Evolutionary conservation across 306 rosid species (phyloP).

Genomic region (Dalbergia cultrata): DNA sequence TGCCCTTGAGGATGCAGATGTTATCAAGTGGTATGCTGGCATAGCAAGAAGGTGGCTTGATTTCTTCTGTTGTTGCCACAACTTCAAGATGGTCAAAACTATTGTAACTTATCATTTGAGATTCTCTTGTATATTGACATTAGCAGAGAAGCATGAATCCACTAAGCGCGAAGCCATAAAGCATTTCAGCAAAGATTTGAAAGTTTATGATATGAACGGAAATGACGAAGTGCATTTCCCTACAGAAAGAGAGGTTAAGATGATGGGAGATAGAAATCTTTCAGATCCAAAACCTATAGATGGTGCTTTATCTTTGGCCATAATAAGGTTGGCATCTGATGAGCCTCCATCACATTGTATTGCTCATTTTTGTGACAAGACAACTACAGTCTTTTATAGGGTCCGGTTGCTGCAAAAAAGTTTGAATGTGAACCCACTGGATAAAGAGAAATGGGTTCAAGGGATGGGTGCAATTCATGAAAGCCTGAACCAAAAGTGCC

Average conservation of each 20-base stretch:
- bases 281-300: constrained; percentile 88
- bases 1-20: constrained; percentile 82
- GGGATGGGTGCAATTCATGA: constrained; percentile 81
- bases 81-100: constrained; percentile 85
- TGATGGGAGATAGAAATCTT: constrained; percentile 89
- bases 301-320: constrained; percentile 70
- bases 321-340: constrained; percentile 78
- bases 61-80: constrained; percentile 86
- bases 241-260: constrained; percentile 85
- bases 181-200: constrained; percentile 88
- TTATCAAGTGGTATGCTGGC: constrained; percentile 91
- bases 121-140: constrained; percentile 88
- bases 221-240: constrained; percentile 80
- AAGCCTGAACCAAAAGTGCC: constrained; percentile 71
- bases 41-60: constrained; percentile 91
- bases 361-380: constrained; percentile 85
- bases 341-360: constrained; percentile 69
- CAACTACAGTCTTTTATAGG: constrained; percentile 66
- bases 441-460: constrained; percentile 69
- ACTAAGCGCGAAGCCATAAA: constrained; percentile 79
- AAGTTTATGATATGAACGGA: constrained; percentile 69
- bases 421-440: constrained; percentile 60
- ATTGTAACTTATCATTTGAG: constrained; percentile 84
- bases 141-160: constrained; percentile 93
- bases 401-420: constrained; percentile 68